These are phyloP conservation scores for Eimeria acervulina DNA, from an alignment of 169 alveolate genomes.

Conservation along the genomic window DNA sequence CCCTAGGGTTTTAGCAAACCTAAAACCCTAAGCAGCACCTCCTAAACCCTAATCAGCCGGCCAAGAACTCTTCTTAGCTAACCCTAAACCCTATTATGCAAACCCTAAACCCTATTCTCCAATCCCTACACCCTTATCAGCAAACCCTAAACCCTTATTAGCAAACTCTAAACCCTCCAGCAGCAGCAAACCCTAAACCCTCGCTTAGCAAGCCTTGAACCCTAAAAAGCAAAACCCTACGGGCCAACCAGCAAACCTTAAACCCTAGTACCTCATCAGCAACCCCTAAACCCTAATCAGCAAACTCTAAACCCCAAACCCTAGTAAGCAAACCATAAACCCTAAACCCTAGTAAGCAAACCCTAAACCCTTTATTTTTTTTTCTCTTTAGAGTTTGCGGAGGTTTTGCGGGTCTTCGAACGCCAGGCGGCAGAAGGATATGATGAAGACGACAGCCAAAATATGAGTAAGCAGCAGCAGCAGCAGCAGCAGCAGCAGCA, in stretches of 20 bases:
- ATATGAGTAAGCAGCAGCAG: constrained; percentile 19
- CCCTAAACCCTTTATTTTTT: background rate
- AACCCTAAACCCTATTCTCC: background rate
- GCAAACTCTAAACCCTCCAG: too few species aligned
- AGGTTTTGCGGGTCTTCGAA: constrained; percentile 6
- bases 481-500: constrained; percentile 43
- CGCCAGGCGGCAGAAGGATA: constrained; percentile 36
- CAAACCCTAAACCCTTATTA: background rate
- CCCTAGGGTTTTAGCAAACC: background rate
- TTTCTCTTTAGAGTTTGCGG: background rate
- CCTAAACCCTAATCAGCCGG: background rate
- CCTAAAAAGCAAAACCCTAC: too few species aligned
- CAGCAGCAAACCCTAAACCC: too few species aligned
- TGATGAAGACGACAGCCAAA: constrained; percentile 9
- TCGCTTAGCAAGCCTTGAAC: too few species aligned
- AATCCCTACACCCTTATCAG: background rate
- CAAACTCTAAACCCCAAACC: background rate
- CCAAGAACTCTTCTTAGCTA: background rate
- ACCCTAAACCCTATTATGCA: background rate
- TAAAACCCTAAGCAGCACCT: background rate
- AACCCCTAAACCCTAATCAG: background rate
- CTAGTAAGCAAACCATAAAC: too few species aligned
- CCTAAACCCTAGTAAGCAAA: too few species aligned
- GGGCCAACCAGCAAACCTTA: too few species aligned
- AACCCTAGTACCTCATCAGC: too few species aligned